These are phyloP conservation scores for Volutella citrinella DNA, from an alignment of 2,329 filamentous ascomycete genomes.

Conservation along the genomic window DNA sequence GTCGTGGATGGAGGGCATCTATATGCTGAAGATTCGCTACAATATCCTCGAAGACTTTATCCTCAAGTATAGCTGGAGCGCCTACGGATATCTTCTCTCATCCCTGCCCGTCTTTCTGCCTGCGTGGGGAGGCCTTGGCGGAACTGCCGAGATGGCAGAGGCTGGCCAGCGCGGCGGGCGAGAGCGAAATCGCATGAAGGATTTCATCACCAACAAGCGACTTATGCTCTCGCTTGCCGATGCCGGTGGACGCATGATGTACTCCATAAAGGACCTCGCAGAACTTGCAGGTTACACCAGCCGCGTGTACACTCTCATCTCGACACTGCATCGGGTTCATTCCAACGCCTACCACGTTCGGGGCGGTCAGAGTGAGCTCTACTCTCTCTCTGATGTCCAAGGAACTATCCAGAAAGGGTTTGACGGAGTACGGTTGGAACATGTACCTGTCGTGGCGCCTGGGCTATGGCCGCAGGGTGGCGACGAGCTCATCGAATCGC, in stretches of 20 bases:
- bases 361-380: slow-evolving; percentile 70
- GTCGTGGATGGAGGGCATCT: slow-evolving; percentile 97
- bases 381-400: slow-evolving; percentile 86
- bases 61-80: slow-evolving; percentile 97
- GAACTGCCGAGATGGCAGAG: slow-evolving; percentile 63
- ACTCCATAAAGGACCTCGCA: slow-evolving; percentile 96
- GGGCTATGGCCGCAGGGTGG: slow-evolving; percentile 85
- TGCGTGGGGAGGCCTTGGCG: slow-evolving; percentile 84
- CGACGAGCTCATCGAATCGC: slow-evolving; percentile 83
- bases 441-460: slow-evolving; percentile 90
- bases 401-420: slow-evolving; percentile 94
- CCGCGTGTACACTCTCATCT: slow-evolving; percentile 91
- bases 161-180: slow-evolving; percentile 51
- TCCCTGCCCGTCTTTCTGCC: slow-evolving; percentile 93
- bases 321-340: slow-evolving; percentile 89
- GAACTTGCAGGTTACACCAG: slow-evolving; percentile 96
- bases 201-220: slow-evolving; percentile 98
- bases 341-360: slow-evolving; percentile 80
- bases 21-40: slow-evolving; percentile 95
- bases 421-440: slow-evolving; percentile 87
- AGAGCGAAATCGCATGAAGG: slow-evolving; percentile 88
- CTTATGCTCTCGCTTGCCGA: slow-evolving; percentile 97
- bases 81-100: slow-evolving; percentile 91
- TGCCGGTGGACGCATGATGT: slow-evolving; percentile 98
- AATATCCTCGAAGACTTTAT: slow-evolving; percentile 99